Conservation (phyloP, 805 yeast genomes). For the Metschnikowia gruessii region DNA sequence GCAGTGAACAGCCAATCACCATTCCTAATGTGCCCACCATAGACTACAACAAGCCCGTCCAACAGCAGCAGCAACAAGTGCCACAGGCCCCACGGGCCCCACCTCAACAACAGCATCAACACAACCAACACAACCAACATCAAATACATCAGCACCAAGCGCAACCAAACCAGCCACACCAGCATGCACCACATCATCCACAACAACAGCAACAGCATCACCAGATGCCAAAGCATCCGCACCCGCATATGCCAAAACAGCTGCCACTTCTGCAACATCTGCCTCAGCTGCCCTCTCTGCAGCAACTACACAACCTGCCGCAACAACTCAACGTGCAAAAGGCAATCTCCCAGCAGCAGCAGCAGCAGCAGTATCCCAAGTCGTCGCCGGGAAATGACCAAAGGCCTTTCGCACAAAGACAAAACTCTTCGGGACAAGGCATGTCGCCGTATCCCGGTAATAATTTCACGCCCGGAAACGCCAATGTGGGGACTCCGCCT, state of each 20-base stretch:
- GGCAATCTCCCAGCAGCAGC: conserved; percentile 2
- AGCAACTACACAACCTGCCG: conserved; percentile 8
- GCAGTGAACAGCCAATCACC: conserved; percentile 35
- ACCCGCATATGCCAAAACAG: conserved; percentile 3
- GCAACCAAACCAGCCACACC: conserved; percentile 9
- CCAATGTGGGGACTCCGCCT: neutral
- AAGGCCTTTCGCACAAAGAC: conserved; percentile 8
- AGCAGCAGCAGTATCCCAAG: conserved; percentile 4
- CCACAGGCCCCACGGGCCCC: conserved; percentile 5
- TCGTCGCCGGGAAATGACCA: conserved; percentile 6
- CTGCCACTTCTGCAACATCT: conserved; percentile 15
- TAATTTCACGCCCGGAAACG: neutral
- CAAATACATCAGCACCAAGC: too few species aligned
- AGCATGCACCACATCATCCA: conserved; percentile 6
- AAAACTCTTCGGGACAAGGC: conserved; percentile 6
- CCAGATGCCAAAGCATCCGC: conserved; percentile 5
- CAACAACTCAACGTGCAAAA: conserved; percentile 3
- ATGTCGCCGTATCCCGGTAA: conserved; percentile 5
- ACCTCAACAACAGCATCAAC: neutral
- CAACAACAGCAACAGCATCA: conserved; percentile 10
- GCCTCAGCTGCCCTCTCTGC: conserved; percentile 18
- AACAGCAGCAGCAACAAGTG: too few species aligned
- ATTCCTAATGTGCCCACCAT: conserved; percentile 33
- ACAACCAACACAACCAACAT: conserved; percentile 5
- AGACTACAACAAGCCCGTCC: conserved; percentile 18